phyloP scores from a whole-genome alignment of 148 eudicot genomes.

The Drosera capensis region DNA sequence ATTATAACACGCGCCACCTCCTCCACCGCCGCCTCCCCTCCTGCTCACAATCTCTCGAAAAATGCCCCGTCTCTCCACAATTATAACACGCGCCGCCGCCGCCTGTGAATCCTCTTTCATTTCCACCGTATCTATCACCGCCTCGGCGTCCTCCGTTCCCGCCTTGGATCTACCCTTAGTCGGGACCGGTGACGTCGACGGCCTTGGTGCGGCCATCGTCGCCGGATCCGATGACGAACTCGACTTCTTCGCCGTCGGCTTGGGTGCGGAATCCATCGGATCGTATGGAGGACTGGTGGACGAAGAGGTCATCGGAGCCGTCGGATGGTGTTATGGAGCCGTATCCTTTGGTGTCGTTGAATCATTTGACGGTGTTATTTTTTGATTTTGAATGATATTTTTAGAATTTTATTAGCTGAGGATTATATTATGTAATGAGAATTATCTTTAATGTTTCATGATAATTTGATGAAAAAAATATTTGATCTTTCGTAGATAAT shows the following conservation, averaged over 20 bases:
- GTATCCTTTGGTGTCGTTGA: no score
- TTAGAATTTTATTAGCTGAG: no score
- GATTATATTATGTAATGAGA: no score
- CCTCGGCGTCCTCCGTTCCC: constrained; percentile 13
- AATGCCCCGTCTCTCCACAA: constrained; percentile 9
- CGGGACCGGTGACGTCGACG: constrained; percentile 30
- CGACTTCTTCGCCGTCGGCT: constrained; percentile 39
- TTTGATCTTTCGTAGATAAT: no score
- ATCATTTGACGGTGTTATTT: no score
- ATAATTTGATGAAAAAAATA: no score
- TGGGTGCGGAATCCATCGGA: constrained; percentile 45
- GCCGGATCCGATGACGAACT: constrained; percentile 17
- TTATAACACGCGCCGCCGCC: constrained; percentile 7
- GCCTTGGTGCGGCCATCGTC: constrained; percentile 42
- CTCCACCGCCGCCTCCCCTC: constrained; percentile 19
- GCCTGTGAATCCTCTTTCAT: constrained; percentile 8
- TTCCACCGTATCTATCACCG: constrained; percentile 16
- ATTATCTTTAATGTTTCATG: no score
- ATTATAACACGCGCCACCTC: constrained; percentile 21
- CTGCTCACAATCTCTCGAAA: constrained; percentile 24
- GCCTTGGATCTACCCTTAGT: constrained; percentile 22
- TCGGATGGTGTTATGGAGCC: no score
- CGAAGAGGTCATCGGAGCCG: no score
- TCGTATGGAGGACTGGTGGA: constrained; percentile 42
- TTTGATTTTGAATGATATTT: no score